phyloP scores from a whole-genome alignment of 2,329 filamentous ascomycete genomes.

The Aspergillus thermomutatus region DNA sequence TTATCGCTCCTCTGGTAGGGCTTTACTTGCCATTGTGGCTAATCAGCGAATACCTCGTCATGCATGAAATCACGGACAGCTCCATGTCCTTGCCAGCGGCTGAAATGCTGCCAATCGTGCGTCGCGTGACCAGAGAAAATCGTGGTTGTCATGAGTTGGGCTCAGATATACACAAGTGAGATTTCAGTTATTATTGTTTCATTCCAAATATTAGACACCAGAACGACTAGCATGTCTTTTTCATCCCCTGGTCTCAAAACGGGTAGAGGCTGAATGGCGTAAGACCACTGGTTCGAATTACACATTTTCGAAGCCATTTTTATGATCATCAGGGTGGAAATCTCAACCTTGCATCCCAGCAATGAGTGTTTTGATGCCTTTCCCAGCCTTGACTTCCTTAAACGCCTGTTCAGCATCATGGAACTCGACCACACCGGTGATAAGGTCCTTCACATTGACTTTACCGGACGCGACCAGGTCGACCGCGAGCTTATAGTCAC shows the following conservation, averaged over 20 bases:
- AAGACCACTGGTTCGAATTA: neutral
- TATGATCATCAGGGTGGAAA: neutral
- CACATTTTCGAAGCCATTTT: neutral
- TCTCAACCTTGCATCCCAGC: conserved; percentile 31
- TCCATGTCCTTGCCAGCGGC: neutral
- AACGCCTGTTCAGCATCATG: conserved; percentile 82
- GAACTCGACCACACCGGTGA: conserved; percentile 75
- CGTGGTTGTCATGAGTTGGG: neutral
- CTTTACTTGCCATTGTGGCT: neutral
- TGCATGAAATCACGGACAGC: neutral
- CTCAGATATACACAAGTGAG: neutral
- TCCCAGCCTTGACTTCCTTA: conserved; percentile 76
- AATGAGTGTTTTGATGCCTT: conserved; percentile 54
- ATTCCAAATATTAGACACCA: neutral
- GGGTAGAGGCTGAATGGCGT: neutral
- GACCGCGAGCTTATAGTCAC: conserved; percentile 82
- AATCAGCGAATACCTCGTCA: conserved; percentile 1
- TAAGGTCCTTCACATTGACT: conserved; percentile 72
- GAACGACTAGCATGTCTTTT: neutral
- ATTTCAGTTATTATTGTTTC: neutral
- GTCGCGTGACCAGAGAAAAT: neutral
- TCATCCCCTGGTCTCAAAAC: neutral
- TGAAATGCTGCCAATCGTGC: neutral
- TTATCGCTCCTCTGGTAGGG: neutral
- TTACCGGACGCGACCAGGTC: conserved; percentile 69